Evolutionary conservation across 495 filamentous ascomycete genomes (phyloP), one percentile per base, ranked within the genome.

Genomic region (Penicillium angulare): DNA sequence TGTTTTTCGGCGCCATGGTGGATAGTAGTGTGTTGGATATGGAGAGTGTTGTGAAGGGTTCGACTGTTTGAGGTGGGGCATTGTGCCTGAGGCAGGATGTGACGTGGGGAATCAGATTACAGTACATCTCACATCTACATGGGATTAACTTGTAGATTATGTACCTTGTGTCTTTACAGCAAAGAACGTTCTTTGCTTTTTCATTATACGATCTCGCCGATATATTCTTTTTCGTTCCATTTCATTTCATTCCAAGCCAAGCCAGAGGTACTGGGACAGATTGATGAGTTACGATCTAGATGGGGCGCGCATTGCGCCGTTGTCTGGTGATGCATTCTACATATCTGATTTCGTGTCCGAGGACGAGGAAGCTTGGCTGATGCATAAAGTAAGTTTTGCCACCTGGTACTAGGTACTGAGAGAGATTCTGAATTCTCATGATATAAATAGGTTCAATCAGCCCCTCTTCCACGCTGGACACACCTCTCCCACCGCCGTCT

Each of bases 301-400:
- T 51, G 63, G 73, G 15, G 74, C 65, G 47, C 77, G 73, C 57
- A 84, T 93, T 44, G 53, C 71, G 1, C 56, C 60, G 13, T 74
- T 92, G 12, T 89, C 89, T 1, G 63, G 78, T 1, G 73, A 80
- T 36, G 84, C 87, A 50, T 96, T 87, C 71, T 97, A 97, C 69
- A 88, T 97, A 40, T 75, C 91, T 3, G 79, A 91, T 63, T 97
- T 98, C 72, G 87, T 98, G 56, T 83, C 80, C 10, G 68, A 75
- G 41, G 80, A 83, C 16, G 92, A 97, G 69, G 92, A 97, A 67
- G 55, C 73, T 3, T 48, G 64, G 18, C 77, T 98, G 13, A 64
- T 95, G 18, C 67, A 83, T 32, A 91, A 91, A 74, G 83, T 89
- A 59, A 31, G 60, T 52, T 13, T 46, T 22, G 24, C 31, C 18